Evolutionary conservation across 75 land plant genomes (phyloP).

Genomic region (Chamaecyparis obtusa): DNA sequence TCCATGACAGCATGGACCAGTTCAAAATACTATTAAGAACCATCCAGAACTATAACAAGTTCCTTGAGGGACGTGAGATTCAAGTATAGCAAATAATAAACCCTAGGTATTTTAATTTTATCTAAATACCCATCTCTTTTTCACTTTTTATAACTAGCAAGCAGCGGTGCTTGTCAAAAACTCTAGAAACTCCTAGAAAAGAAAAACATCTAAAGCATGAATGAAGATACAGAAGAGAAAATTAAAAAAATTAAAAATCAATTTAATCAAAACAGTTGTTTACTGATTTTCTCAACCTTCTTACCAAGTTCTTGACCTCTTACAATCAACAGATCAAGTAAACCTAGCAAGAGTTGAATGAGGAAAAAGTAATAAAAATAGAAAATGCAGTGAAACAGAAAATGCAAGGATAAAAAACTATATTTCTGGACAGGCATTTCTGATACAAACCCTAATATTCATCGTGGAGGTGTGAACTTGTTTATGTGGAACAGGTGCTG

Average conservation of each 20-base stretch:
- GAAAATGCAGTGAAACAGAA: slow-evolving; percentile 3
- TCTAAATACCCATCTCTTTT: background rate
- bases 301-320: background rate
- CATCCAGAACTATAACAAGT: background rate
- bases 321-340: background rate
- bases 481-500: slow-evolving; percentile 53
- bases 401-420: background rate
- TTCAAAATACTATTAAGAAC: background rate
- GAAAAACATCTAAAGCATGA: background rate
- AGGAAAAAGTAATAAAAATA: background rate
- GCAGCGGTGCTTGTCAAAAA: background rate
- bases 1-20: background rate
- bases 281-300: background rate
- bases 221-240: background rate
- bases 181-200: background rate
- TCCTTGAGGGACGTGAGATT: background rate
- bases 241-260: background rate
- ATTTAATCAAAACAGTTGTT: background rate
- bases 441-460: slow-evolving; percentile 56
- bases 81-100: background rate
- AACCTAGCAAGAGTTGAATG: background rate
- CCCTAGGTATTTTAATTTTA: background rate
- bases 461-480: slow-evolving; percentile 63
- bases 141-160: background rate
- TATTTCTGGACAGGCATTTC: background rate